These are phyloP conservation scores for Epichloe typhina DNA, from an alignment of 2,329 filamentous ascomycete species.

Conservation along the genomic window DNA sequence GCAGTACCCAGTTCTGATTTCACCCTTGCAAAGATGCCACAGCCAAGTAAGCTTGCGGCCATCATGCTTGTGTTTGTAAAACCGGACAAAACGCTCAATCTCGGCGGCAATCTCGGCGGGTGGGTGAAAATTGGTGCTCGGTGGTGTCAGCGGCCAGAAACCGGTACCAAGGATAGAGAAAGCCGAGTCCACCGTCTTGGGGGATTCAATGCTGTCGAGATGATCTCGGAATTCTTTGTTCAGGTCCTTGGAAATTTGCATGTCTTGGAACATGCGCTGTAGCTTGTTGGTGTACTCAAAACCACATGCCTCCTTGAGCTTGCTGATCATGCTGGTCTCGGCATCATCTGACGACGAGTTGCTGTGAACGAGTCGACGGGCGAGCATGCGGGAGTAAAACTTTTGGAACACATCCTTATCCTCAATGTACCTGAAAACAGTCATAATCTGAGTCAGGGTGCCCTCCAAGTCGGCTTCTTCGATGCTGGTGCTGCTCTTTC, in stretches of 20 bases:
- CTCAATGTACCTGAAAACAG: constrained; percentile 99
- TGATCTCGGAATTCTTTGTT: constrained; percentile 82
- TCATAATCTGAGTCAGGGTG: constrained; percentile 88
- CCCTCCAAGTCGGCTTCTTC: constrained; percentile 91
- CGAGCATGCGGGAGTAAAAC: constrained; percentile 95
- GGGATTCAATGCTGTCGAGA: constrained; percentile 35
- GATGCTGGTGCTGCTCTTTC: constrained; percentile 83
- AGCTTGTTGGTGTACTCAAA: constrained; percentile 99
- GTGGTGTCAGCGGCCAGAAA: constrained; percentile 88
- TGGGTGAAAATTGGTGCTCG: constrained; percentile 77
- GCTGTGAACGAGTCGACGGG: constrained; percentile 84
- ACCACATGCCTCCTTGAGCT: constrained; percentile 94
- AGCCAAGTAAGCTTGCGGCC: constrained; percentile 95
- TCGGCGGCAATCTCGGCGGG: constrained; percentile 75
- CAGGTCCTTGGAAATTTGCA: constrained; percentile 96
- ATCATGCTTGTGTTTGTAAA: constrained; percentile 94
- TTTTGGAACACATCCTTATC: constrained; percentile 99
- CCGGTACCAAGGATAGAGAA: constrained; percentile 92
- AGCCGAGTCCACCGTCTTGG: constrained; percentile 66
- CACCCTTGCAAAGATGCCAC: constrained; percentile 96
- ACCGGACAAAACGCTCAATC: constrained; percentile 77
- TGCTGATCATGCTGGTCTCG: constrained; percentile 98
- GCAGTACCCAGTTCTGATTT: constrained; percentile 87
- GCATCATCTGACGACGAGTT: constrained; percentile 95
- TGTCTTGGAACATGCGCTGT: constrained; percentile 99